Conservation (phyloP, 176 grass and related monocot genomes). For the Pontederia crassipes region DNA sequence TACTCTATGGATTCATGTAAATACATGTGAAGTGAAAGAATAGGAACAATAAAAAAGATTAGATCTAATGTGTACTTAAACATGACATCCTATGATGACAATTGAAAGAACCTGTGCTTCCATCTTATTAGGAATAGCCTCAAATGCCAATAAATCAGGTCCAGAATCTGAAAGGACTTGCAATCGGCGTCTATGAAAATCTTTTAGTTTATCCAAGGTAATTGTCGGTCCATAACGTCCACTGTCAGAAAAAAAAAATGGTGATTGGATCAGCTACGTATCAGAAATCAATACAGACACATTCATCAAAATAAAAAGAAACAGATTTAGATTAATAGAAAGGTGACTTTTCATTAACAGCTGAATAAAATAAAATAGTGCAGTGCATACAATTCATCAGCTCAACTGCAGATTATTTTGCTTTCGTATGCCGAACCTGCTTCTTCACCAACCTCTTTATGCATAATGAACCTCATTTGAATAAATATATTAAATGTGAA, state of each 20-base stretch:
- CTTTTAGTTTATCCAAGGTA: constrained; percentile 54
- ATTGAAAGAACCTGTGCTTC: constrained; percentile 45
- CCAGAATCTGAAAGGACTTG: constrained; percentile 51
- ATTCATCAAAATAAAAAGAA: neutral
- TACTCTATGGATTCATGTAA: no score
- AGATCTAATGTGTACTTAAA: no score
- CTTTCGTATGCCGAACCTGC: no score
- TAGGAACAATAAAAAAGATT: no score
- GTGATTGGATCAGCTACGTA: neutral
- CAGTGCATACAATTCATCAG: no score
- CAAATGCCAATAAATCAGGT: constrained; percentile 63
- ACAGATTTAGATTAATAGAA: neutral
- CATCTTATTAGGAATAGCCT: constrained; percentile 75
- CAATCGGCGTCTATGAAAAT: constrained; percentile 65
- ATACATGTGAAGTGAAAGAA: no score
- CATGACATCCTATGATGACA: neutral
- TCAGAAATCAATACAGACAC: neutral
- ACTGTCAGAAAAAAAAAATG: constrained; percentile 15
- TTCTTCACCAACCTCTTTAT: no score
- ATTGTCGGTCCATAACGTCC: constrained; percentile 45
- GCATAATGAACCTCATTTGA: no score
- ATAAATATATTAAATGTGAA: no score
- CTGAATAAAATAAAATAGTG: no score
- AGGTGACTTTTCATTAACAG: no score
- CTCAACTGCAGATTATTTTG: no score